Evolutionary conservation across 2,329 filamentous ascomycete species (phyloP), one percentile per base, ranked within the genome.

Genomic region (Calonectria multiphialidica): DNA sequence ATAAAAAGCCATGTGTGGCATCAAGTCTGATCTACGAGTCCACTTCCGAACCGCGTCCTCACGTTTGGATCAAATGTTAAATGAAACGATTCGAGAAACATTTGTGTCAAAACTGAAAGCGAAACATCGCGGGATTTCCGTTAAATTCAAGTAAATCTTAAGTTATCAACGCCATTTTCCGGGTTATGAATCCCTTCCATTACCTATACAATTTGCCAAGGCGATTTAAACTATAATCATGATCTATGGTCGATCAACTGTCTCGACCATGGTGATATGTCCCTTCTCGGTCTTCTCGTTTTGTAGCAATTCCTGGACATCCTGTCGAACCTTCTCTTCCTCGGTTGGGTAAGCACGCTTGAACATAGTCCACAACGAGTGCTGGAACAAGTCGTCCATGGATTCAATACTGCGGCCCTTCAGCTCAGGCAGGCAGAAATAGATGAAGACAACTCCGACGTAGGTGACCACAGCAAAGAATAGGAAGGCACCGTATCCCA

Each of bases 401-500:
- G 62, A 66, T 37, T 71, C 63, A 10, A 71, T 66, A n/a, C 68
- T 66, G 10, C 62, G 63, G 15, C 63, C 63, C 55, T 71, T 71
- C n/a, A 66, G 44, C 45, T 71, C 68, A 18, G 63, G 68, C 21
- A 71, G 53, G 23, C 68, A 71, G 47, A 71, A 71, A 45, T 66
- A 71, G 13, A 66, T 28, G 35, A 66, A 71, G 16, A 66, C 40
- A 15, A 71, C 68, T 16, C 53, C 68, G 1, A 71, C 15, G 28
- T 68, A 68, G 1, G 9, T 75, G 21, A 76, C 62, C 5, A 72
- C 47, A 10, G 57, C 65, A 30, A 77, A 76, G 68, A 76, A 76
- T 25, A 75, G 70, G 40, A 76, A 76, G 1, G 76, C 68, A 1
- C 76, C 75, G 28, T 76, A 71, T 28, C 67, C 49, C 55, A 69